Percentiles rank a stretch among this genome's conserved stretches.
These are phyloP conservation scores for Neocucurbitaria cava DNA, from an alignment of 2,329 filamentous ascomycete genomes.

Conservation along the genomic window DNA sequence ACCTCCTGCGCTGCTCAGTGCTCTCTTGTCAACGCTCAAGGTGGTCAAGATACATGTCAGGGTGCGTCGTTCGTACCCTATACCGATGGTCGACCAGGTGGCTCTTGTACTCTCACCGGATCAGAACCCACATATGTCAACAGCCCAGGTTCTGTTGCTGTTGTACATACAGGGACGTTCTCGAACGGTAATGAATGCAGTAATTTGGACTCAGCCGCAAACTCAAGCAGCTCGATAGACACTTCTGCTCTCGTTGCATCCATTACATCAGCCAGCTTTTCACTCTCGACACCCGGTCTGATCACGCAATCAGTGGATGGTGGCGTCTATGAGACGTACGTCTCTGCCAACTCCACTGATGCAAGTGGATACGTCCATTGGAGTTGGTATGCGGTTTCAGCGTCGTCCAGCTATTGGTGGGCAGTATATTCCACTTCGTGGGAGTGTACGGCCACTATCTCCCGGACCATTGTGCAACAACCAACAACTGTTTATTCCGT, in stretches of 20 bases:
- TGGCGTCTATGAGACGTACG: conserved; percentile 28
- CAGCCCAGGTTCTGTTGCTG: conserved; percentile 24
- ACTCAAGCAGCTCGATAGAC: conserved; percentile 17
- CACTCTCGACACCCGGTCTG: conserved; percentile 32
- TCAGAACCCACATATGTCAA: conserved; percentile 13
- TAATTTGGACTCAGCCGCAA: conserved; percentile 6
- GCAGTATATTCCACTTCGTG: conserved; percentile 34
- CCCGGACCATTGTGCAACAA: conserved; percentile 29
- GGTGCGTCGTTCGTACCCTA: conserved; percentile 29
- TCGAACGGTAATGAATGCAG: conserved; percentile 31
- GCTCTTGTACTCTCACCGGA: conserved; percentile 30
- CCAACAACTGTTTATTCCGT: conserved; percentile 14
- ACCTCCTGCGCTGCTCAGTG: conserved; percentile 39
- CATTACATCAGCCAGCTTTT: conserved; percentile 24
- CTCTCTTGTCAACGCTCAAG: conserved; percentile 33
- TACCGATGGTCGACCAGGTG: conserved; percentile 19
- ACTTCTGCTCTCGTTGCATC: conserved; percentile 30
- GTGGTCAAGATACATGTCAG: conserved; percentile 32
- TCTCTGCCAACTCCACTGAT: conserved; percentile 30
- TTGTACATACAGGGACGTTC: conserved; percentile 28
- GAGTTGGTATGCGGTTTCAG: conserved; percentile 31
- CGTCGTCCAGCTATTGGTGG: conserved; percentile 37
- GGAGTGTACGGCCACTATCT: conserved; percentile 30
- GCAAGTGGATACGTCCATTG: conserved; percentile 28
- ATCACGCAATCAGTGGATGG: conserved; percentile 26